A percentile compares a stretch with the other conserved stretches of the same genome.
Evolutionary conservation across 2,329 filamentous ascomycete species (phyloP).

Genomic region (Xylariaceae sp.): DNA sequence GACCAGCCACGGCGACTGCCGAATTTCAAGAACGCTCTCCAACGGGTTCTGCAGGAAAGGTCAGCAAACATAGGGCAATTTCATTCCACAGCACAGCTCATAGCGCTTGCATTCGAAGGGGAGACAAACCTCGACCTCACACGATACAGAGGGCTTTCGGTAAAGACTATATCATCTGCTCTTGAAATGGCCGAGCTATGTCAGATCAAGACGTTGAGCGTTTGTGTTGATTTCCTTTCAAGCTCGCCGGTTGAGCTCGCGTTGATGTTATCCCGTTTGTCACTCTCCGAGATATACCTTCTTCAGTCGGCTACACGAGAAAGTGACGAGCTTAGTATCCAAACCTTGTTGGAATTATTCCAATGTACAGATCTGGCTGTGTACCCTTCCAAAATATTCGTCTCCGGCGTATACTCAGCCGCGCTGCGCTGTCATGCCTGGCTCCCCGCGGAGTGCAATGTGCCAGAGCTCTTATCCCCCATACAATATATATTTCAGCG

Average conservation of each 20-base stretch:
- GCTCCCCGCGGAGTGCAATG: background rate
- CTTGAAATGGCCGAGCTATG: background rate
- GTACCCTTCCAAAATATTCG: background rate
- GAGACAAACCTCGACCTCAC: conserved; percentile 6
- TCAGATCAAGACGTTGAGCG: background rate
- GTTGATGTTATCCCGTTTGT: background rate
- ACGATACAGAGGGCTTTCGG: background rate
- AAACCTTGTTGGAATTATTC: background rate
- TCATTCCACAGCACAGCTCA: background rate
- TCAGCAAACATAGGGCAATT: background rate
- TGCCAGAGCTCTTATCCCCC: background rate
- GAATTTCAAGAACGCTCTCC: background rate
- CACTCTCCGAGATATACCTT: background rate
- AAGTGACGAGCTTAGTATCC: background rate
- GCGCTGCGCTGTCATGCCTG: background rate
- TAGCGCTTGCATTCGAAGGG: conserved; percentile 1
- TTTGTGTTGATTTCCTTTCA: background rate
- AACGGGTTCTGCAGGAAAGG: background rate
- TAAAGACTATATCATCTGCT: background rate
- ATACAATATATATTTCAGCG: background rate
- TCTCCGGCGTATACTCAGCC: conserved; percentile 4
- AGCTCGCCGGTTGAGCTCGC: background rate
- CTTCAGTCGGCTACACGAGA: background rate
- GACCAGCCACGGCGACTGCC: background rate
- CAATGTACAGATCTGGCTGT: background rate